phyloP scores from a whole-genome alignment of 805 yeast species.

The Gaillardinia entomophila region DNA sequence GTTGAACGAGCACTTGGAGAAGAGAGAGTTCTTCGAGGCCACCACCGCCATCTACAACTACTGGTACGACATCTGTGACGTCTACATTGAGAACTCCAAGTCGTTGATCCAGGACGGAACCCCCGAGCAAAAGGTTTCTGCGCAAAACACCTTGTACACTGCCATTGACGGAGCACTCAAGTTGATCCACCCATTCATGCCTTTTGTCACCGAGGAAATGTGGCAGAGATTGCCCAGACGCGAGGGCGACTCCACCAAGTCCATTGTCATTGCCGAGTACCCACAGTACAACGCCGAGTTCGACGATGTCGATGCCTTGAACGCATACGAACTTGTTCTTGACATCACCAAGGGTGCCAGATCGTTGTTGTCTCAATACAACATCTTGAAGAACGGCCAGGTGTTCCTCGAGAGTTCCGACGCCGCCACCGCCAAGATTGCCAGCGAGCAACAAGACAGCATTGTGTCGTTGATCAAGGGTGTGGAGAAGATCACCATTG shows the following conservation, averaged over 20 bases:
- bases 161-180: constrained; percentile 87
- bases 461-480: constrained; percentile 90
- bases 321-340: constrained; percentile 78
- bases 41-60: constrained; percentile 85
- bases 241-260: constrained; percentile 56
- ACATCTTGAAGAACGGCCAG: constrained; percentile 81
- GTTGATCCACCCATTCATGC: constrained; percentile 98
- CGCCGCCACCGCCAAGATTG: constrained; percentile 43
- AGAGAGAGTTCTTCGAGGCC: constrained; percentile 83
- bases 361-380: constrained; percentile 86
- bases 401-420: constrained; percentile 71
- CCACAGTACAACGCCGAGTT: constrained; percentile 62
- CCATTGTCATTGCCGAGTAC: constrained; percentile 76
- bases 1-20: constrained; percentile 64
- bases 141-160: constrained; percentile 90
- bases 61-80: constrained; percentile 97
- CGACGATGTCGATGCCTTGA: constrained; percentile 58
- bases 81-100: constrained; percentile 96
- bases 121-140: constrained; percentile 75
- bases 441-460: constrained; percentile 71
- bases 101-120: constrained; percentile 88
- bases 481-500: constrained; percentile 67
- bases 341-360: constrained; percentile 87
- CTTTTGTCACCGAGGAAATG: constrained; percentile 93
- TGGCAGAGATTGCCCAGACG: constrained; percentile 98